Conservation (phyloP, 139 green algal species). For the Yamagishiella unicocca region DNA sequence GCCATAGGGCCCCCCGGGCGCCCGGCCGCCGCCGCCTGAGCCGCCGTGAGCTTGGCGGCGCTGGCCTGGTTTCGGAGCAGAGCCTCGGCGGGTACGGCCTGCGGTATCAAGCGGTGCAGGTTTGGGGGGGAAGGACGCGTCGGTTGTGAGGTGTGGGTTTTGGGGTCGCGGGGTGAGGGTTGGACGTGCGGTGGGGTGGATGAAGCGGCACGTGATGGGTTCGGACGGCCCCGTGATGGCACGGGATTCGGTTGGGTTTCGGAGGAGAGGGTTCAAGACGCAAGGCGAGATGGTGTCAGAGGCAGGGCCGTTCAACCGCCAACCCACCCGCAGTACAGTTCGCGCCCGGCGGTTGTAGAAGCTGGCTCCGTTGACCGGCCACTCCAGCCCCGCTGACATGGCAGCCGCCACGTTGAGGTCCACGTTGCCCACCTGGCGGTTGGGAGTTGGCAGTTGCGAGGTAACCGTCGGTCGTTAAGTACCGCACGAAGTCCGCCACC, state of each 20-base stretch:
- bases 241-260: no score
- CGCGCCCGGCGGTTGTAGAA: slow-evolving; percentile 39
- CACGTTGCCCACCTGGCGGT: not conserved
- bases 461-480: no score
- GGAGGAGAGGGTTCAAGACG: no score
- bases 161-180: not conserved
- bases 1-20: no score
- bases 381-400: slow-evolving; percentile 33
- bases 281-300: no score
- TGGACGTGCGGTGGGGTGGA: no score
- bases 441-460: not conserved
- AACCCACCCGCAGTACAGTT: slow-evolving; percentile 25
- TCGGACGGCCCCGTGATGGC: no score
- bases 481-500: no score
- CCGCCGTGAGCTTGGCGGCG: not conserved
- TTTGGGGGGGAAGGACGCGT: no score
- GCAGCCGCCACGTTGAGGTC: slow-evolving; percentile 46
- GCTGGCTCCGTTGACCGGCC: slow-evolving; percentile 34
- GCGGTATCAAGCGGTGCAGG: not conserved
- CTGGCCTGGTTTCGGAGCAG: not conserved
- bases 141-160: not conserved
- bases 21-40: no score
- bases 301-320: not conserved
- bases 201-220: no score
- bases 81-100: slow-evolving; percentile 11